Base-by-base conservation (phyloP, 352 stramenopile genomes). In the Phytopythium oedochilum region DNA sequence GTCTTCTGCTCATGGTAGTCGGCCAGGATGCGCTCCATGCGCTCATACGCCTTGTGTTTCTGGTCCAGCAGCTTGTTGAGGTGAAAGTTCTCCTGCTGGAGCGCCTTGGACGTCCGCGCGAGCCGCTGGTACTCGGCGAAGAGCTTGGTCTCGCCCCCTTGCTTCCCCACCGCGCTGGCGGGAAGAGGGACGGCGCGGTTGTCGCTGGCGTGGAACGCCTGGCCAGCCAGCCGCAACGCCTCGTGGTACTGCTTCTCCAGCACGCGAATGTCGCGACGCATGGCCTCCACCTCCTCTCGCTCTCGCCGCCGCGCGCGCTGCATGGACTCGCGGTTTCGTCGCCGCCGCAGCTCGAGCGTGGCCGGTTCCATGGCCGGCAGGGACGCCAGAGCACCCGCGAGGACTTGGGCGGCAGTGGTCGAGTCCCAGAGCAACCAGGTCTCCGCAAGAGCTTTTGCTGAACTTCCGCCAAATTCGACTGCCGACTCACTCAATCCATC, bases 301-400 rank as follows among this genome's bases (percentile, higher is more conserved):
- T 82, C 63, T 9, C 68, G 68, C 51, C 57, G 38, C 8, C 71
- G 53, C 7, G 63, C 55, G 45, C 71, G 71, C 55, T 72, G 68
- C 71, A 82, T 82, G 50, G 70, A 70, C 60, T 79, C 70, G 54
- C 70, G 70, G 49, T 79, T 79, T 43, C 64, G 59, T 25, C 70
- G 70, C 34, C 70, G 64, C 2, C 67, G 66, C 45, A 64, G 64
- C 61, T 79, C 71, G 31, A 51, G 42, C n/a, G 38, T 10, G 18
- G n/a, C n/a, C 4, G 38, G n/a, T 18, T 44, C 38, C 38, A 44
- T 44, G 38, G n/a, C n/a, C n/a, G n/a, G n/a, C n/a, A n/a, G n/a
- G n/a, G n/a, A n/a, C n/a, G n/a, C n/a, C n/a, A n/a, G n/a, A n/a
- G n/a, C n/a, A n/a, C n/a, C n/a, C n/a, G n/a, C n/a, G n/a, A n/a